These are phyloP conservation scores for Narthecium ossifragum DNA, from an alignment of 106 monocot genomes.

Conservation along the genomic window DNA sequence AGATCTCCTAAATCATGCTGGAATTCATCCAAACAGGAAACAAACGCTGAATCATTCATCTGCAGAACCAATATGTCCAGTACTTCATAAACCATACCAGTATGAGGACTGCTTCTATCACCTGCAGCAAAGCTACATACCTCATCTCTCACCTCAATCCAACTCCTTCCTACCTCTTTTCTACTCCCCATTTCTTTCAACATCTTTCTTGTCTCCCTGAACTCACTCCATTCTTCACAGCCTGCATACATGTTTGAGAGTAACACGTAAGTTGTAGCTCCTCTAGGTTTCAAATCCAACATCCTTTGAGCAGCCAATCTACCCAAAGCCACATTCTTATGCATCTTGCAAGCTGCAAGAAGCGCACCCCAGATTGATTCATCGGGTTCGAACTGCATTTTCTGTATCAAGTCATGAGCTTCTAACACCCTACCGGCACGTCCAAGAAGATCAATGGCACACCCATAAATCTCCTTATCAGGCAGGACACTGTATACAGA, in stretches of 20 bases:
- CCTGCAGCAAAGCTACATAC: conserved; percentile 44
- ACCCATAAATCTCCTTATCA: conserved; percentile 57
- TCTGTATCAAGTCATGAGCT: conserved; percentile 37
- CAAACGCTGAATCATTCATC: conserved; percentile 22
- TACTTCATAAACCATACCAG: conserved; percentile 16
- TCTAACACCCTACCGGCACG: conserved; percentile 61
- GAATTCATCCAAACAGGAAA: neutral
- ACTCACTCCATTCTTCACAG: conserved; percentile 45
- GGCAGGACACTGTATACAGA: conserved; percentile 25
- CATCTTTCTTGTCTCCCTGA: conserved; percentile 33
- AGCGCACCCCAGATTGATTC: conserved; percentile 74
- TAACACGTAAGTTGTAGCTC: conserved; percentile 42
- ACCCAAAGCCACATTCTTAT: conserved; percentile 39
- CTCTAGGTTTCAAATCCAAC: conserved; percentile 35
- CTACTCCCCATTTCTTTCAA: conserved; percentile 26
- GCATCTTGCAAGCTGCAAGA: conserved; percentile 66
- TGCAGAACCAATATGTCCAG: conserved; percentile 28
- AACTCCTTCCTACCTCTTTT: conserved; percentile 75
- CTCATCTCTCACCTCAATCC: conserved; percentile 52
- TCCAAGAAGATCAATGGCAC: conserved; percentile 67
- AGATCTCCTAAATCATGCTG: conserved; percentile 4
- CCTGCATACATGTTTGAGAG: conserved; percentile 61
- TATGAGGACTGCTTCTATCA: conserved; percentile 31
- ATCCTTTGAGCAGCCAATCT: conserved; percentile 45
- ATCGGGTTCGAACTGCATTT: conserved; percentile 62